Percentiles rank a stretch among this genome's conserved stretches.
Conservation (phyloP, 306 rosid species). For the Ochetophila trinervis region DNA sequence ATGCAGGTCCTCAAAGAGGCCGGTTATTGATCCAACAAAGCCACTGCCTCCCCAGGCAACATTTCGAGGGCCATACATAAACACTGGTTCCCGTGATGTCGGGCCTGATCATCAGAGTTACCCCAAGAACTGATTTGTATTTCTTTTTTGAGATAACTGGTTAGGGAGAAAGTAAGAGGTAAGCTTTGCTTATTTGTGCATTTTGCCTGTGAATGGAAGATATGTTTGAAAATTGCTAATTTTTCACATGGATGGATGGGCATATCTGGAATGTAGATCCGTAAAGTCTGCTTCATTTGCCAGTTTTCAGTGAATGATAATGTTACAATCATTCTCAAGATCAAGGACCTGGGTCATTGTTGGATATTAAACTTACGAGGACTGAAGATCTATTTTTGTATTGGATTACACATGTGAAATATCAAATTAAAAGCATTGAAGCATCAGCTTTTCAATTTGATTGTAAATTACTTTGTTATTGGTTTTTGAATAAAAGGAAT, state of each 20-base stretch:
- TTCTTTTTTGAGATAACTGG: not conserved
- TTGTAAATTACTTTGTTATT: too few relatives aligned
- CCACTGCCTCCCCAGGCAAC: conserved; percentile 93
- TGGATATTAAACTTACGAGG: too few relatives aligned
- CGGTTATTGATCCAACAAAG: conserved; percentile 81
- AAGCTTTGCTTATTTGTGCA: not conserved
- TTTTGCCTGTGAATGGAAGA: not conserved
- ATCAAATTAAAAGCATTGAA: too few relatives aligned
- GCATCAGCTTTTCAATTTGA: too few relatives aligned
- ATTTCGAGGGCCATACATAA: conserved; percentile 90
- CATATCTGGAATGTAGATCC: not conserved
- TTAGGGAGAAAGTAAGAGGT: not conserved
- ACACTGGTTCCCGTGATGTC: conserved; percentile 86
- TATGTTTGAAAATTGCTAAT: not conserved
- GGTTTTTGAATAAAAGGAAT: too few relatives aligned
- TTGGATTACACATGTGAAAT: too few relatives aligned
- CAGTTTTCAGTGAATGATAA: too few relatives aligned
- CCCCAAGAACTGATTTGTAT: conserved; percentile 52
- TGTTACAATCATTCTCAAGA: too few relatives aligned
- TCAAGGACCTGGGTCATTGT: too few relatives aligned
- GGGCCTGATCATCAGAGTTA: conserved; percentile 70
- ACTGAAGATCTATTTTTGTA: too few relatives aligned
- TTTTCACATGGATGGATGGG: not conserved
- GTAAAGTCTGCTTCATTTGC: not conserved
- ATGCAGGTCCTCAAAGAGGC: conserved; percentile 67